A percentile compares a stretch with the other conserved stretches of the same genome.
Conservation (phyloP, 2,329 filamentous ascomycete genomes). For the Pyricularia grisea region DNA sequence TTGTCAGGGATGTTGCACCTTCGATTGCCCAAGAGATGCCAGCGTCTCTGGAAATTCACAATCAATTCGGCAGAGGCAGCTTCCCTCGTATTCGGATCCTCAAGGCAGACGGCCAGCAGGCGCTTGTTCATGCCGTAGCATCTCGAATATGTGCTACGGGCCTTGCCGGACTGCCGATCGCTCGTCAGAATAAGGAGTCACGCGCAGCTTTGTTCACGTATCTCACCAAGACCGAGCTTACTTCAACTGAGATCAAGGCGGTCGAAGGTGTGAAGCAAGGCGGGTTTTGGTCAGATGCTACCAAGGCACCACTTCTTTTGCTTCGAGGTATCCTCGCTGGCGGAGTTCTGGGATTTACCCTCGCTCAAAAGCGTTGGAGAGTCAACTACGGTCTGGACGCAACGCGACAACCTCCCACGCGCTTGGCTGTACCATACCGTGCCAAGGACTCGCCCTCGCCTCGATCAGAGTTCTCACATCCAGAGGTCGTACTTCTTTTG, state of each 20-base stretch:
- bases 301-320: constrained; percentile 28
- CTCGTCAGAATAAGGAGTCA: neutral
- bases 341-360: constrained; percentile 41
- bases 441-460: constrained; percentile 48
- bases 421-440: constrained; percentile 47
- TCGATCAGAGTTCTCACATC: constrained; percentile 53
- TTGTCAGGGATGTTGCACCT: constrained; percentile 23
- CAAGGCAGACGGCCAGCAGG: constrained; percentile 16
- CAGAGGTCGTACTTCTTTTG: constrained; percentile 45
- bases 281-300: constrained; percentile 26
- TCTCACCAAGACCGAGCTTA: constrained; percentile 23
- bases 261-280: constrained; percentile 19
- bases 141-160: neutral
- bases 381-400: constrained; percentile 53
- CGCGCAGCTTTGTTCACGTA: constrained; percentile 19
- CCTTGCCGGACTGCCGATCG: neutral
- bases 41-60: constrained; percentile 23
- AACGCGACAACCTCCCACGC: constrained; percentile 26
- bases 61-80: constrained; percentile 14
- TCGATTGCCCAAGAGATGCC: constrained; percentile 18
- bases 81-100: constrained; percentile 44
- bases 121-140: constrained; percentile 16
- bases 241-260: constrained; percentile 20
- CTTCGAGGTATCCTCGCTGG: constrained; percentile 46
- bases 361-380: constrained; percentile 50